Evolutionary conservation across 768 basidiomycete species (phyloP).

Genomic region (Lactarius trivialis): DNA sequence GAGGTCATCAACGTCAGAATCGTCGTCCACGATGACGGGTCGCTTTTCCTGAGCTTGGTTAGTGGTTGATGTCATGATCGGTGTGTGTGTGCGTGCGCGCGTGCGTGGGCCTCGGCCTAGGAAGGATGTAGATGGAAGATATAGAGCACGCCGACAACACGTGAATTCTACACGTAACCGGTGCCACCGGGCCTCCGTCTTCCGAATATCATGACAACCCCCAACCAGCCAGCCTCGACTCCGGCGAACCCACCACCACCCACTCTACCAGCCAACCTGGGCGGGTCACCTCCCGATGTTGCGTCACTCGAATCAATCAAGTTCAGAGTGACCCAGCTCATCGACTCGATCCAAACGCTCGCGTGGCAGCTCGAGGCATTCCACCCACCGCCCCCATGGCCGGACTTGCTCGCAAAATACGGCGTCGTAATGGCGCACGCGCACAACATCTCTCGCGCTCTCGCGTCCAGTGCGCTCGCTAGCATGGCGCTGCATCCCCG

Average conservation of each 20-base stretch:
- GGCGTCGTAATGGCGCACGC: constrained; percentile 79
- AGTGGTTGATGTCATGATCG: constrained; percentile 5
- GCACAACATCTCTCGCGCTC: constrained; percentile 63
- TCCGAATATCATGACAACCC: constrained; percentile 6
- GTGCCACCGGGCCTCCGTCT: background rate
- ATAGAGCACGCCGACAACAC: constrained; percentile 1
- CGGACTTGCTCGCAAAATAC: constrained; percentile 82
- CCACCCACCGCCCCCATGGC: constrained; percentile 68
- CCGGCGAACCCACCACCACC: background rate
- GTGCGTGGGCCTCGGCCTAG: background rate
- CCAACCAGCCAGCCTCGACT: background rate
- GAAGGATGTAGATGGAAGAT: background rate
- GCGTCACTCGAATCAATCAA: constrained; percentile 57
- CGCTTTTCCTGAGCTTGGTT: constrained; percentile 8
- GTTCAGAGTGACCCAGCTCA: constrained; percentile 72
- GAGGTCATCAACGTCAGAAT: constrained; percentile 66
- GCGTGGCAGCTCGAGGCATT: constrained; percentile 55
- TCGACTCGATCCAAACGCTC: constrained; percentile 64
- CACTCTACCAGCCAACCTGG: constrained; percentile 5
- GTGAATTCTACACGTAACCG: constrained; percentile 5
- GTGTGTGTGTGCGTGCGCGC: background rate
- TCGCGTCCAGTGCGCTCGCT: constrained; percentile 54
- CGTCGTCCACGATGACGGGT: constrained; percentile 22
- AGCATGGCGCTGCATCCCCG: constrained; percentile 64
- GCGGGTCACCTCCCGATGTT: constrained; percentile 11